Evolutionary conservation across 768 basidiomycete genomes (phyloP).

Genomic region (Mycena capillaripes): DNA sequence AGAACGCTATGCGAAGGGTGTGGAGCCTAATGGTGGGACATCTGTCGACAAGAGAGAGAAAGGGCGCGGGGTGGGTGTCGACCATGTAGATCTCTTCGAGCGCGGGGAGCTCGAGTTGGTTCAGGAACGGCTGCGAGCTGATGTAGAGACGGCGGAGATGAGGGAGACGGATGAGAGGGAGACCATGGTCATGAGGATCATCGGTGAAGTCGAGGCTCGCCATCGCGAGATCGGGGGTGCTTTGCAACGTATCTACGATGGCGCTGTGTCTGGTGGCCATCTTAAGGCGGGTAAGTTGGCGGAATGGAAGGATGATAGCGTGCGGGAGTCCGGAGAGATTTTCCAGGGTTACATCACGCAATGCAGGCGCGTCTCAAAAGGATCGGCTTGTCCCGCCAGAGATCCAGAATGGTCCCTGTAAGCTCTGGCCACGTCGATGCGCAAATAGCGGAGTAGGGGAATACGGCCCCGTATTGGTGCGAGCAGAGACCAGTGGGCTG

Average conservation of each 20-base stretch:
- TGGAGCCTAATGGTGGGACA: not conserved
- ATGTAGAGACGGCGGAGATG: constrained; percentile 18
- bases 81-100: constrained; percentile 23
- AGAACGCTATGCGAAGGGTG: not conserved
- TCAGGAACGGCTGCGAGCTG: not conserved
- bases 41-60: constrained; percentile 10
- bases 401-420: not conserved
- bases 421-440: not conserved
- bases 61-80: not conserved
- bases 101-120: not conserved
- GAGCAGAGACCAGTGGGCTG: not conserved
- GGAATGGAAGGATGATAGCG: not conserved
- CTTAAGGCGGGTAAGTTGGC: constrained; percentile 11
- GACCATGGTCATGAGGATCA: not conserved
- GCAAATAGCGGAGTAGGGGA: constrained; percentile 11
- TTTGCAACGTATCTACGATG: not conserved
- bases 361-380: constrained; percentile 22
- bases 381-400: not conserved
- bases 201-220: constrained; percentile 8
- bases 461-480: constrained; percentile 1
- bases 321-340: constrained; percentile 1
- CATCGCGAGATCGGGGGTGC: constrained; percentile 1
- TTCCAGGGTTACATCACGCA: constrained; percentile 18
- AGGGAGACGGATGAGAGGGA: not conserved
- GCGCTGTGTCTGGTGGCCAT: fast-evolving